A percentile compares a stretch with the other conserved stretches of the same genome.
phyloP scores from a whole-genome alignment of 257 asterid species.

The Capsicum chinense region DNA sequence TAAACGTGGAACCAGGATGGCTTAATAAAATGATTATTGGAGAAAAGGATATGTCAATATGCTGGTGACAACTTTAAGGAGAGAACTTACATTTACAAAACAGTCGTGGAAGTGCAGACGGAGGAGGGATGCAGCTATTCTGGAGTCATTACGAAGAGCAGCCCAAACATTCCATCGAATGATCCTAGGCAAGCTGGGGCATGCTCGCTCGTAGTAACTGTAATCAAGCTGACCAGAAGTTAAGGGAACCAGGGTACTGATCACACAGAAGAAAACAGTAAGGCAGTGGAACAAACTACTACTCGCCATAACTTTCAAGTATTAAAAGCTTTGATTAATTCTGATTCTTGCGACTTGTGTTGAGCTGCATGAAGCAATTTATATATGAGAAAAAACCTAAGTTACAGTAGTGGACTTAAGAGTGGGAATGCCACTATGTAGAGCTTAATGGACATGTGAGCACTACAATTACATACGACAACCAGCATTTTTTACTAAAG shows the following conservation, averaged over 20 bases:
- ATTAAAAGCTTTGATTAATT: not conserved
- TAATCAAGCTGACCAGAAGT: conserved; percentile 39
- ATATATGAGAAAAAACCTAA: conserved; percentile 38
- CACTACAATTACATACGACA: conserved; percentile 21
- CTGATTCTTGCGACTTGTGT: conserved; percentile 27
- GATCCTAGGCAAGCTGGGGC: conserved; percentile 55
- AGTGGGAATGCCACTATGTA: conserved; percentile 69
- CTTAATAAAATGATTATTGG: not conserved
- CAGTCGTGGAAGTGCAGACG: conserved; percentile 82
- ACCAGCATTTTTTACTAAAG: conserved; percentile 25
- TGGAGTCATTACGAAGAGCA: conserved; percentile 56
- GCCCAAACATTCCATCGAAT: conserved; percentile 63
- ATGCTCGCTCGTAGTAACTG: conserved; percentile 60
- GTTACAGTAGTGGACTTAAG: conserved; percentile 42
- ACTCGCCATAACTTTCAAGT: conserved; percentile 43
- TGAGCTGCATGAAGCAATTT: conserved; percentile 37
- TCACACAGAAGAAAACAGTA: conserved; percentile 28
- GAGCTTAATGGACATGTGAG: conserved; percentile 43
- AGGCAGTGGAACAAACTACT: conserved; percentile 26
- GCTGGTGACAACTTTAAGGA: too few relatives aligned
- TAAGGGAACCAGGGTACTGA: conserved; percentile 29
- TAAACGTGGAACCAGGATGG: not conserved
- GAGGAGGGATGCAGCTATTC: conserved; percentile 78
- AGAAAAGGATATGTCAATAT: not conserved
- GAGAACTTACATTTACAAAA: conserved; percentile 55